A percentile compares a stretch with the other conserved stretches of the same genome.
Conservation (phyloP, 1,284 basidiomycete genomes). For the Vanrija pseudolonga region DNA sequence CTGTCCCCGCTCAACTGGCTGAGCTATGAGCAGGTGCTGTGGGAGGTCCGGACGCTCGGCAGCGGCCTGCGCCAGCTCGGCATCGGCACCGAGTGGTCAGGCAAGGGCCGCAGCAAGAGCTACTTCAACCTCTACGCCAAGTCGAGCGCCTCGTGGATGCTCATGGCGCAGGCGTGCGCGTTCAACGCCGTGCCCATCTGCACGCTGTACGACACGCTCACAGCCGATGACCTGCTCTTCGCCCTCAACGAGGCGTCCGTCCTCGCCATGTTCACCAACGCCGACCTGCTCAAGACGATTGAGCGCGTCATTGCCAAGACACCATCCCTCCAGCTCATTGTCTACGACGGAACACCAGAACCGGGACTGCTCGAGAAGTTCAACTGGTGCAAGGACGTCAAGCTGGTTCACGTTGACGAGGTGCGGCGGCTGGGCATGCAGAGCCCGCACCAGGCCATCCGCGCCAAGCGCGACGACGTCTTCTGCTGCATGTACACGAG, state of each 20-base stretch:
- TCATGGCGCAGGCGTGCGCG: constrained; percentile 76
- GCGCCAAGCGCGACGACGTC: constrained; percentile 61
- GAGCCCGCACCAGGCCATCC: constrained; percentile 55
- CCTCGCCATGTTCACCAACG: constrained; percentile 71
- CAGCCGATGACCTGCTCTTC: constrained; percentile 77
- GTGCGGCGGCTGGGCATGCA: constrained; percentile 62
- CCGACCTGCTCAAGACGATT: constrained; percentile 72
- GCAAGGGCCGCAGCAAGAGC: constrained; percentile 7
- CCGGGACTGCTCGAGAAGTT: constrained; percentile 61
- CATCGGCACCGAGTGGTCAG: constrained; percentile 44
- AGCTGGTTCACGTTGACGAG: constrained; percentile 64
- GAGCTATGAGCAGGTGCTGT: constrained; percentile 65
- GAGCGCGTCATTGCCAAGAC: constrained; percentile 65
- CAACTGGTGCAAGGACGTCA: constrained; percentile 51
- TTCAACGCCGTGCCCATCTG: constrained; percentile 76
- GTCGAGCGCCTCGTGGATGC: constrained; percentile 68
- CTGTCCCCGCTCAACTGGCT: constrained; percentile 81
- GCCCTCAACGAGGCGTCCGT: constrained; percentile 86
- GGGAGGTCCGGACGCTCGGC: constrained; percentile 61
- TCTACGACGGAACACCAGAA: constrained; percentile 77
- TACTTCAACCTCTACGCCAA: constrained; percentile 85
- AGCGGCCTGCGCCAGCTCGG: constrained; percentile 72
- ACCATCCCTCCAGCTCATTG: constrained; percentile 69
- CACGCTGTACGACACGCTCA: constrained; percentile 94
- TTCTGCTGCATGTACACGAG: constrained; percentile 95